Evolutionary conservation across 75 land plant genomes (phyloP), one percentile per base, ranked within the genome.

Genomic region (Gnetum montanum): DNA sequence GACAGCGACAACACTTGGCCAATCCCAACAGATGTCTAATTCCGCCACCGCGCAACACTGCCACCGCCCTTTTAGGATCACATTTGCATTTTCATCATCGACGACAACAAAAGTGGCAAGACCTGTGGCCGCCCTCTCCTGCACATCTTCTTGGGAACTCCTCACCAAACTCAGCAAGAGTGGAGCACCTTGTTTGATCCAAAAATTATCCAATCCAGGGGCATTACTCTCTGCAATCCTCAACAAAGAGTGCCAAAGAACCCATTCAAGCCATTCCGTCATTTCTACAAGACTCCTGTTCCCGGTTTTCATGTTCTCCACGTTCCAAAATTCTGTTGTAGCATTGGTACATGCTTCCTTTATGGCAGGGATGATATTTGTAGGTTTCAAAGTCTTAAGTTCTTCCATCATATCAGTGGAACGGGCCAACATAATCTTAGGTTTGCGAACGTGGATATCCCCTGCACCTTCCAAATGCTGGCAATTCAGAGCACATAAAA

Each of bases 101-200:
- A 80, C 77, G 1, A 94, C 98, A 34, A 95, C 99, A 74, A 95
- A 95, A 10, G 96, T 81, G 27, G 99, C 99, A 47, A 95, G 69
- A 11, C 82, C 99, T 11, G 96, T 86, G 25, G 99, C 99, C 25
- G 88, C 88, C 46, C 88, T 75, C 70, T 95, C 99, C 58, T 90
- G 99, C 7, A 95, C 99, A 66, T 95, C 99, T 59, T 95, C 99
- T 58, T 86, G 91, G 13, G 57, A 49, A 56, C 99, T 95, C 57
- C 82, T 73, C 54, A 83, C 64, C 23, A 95, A 62, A 60, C 75
- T 83, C n/a, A 95, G 79, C 71, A 95, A 67, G 46, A 88, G 22
- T 3, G 77, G 40, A 23, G 99, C 73, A 2, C 99, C 99, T 54
- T 90, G 99, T 20, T 72, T 78, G 8, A 95, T 64, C 99, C 99